Evolutionary conservation across 768 basidiomycete genomes (phyloP), one percentile per base, ranked within the genome.

Genomic region (Dacryopinax primogenitus): DNA sequence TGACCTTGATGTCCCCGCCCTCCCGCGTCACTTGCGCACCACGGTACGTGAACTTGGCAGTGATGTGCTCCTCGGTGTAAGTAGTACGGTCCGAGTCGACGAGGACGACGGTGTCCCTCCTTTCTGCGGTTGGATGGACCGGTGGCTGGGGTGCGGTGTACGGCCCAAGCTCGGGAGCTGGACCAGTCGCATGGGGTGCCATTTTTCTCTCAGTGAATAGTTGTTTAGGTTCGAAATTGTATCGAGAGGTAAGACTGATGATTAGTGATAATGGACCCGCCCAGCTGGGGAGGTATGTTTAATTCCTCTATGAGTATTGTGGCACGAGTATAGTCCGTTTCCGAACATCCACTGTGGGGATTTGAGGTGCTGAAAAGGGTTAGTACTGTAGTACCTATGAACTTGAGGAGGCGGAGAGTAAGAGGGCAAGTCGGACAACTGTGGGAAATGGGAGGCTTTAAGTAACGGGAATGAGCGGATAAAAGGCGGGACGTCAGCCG

Each of bases 51-150:
- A 86, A 94, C 76, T 84, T 88, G 73, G 92, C 78, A 62, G 84
- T 87, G 79, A 95, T 93, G 71, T 84, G 80, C 67, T 90, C 86
- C 75, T 89, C 85, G 33, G 86, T 83, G 79, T 92, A 95, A 62
- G 78, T 73, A 21, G 91, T 88, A 74, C 87, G 86, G 70, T 87
- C 86, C 62, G 88, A 87, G 75, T 89, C 84, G 69, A 95, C 89
- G 61, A 83, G 82, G 76, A 96, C 83, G 64, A 84, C 79, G 72
- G 87, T 78, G 64, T 84, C 83, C 70, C 88, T 86, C 72, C 90
- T 88, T 63, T 78, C 86, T 39, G 92, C 84, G 65, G 92, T 94
- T 66, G 92, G 92, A 73, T 95, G 92, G 72, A 92, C 76, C 18
- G 85, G 81, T 13, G 67, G n/a, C 30, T 65, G 18, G 26, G 28